phyloP scores from a whole-genome alignment of 352 stramenopile genomes.

The Phytophthora palmivora region DNA sequence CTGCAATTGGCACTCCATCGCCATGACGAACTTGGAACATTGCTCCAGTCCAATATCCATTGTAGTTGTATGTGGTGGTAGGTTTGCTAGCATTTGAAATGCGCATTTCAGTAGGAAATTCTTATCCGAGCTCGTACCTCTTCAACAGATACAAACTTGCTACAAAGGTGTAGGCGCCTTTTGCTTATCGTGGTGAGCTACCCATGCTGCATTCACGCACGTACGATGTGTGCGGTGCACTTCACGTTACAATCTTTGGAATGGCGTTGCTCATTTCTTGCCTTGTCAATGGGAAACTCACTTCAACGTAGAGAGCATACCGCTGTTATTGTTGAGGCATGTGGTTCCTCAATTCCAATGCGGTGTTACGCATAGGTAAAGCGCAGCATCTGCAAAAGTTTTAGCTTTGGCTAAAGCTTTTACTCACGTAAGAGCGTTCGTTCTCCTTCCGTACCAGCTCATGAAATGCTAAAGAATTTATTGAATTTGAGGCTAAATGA shows the following conservation, averaged over 20 bases:
- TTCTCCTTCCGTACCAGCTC: not conserved
- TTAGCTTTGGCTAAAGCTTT: not conserved
- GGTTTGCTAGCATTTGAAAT: no score
- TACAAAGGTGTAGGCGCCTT: not conserved
- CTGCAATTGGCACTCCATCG: not conserved
- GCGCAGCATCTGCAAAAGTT: not conserved
- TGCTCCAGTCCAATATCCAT: no score
- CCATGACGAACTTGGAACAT: not conserved
- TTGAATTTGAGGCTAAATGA: conserved; percentile 3
- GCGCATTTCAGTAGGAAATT: no score
- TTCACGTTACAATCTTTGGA: not conserved
- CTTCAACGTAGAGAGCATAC: conserved; percentile 6
- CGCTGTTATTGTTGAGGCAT: conserved; percentile 1
- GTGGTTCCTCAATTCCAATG: conserved; percentile 13
- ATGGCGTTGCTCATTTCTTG: not conserved
- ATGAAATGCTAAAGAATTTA: conserved; percentile 20
- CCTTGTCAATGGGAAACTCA: not conserved
- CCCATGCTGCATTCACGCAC: not conserved
- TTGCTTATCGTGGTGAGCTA: conserved; percentile 10
- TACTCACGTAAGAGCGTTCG: not conserved
- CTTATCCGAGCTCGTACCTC: not conserved
- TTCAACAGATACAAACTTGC: not conserved
- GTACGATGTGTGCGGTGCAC: not conserved
- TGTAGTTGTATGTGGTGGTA: no score
- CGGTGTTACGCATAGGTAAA: not conserved